Evolutionary conservation across 1,139 yeast species (phyloP), one percentile per base, ranked within the genome.

Genomic region (Saccharomycopsis phalli): DNA sequence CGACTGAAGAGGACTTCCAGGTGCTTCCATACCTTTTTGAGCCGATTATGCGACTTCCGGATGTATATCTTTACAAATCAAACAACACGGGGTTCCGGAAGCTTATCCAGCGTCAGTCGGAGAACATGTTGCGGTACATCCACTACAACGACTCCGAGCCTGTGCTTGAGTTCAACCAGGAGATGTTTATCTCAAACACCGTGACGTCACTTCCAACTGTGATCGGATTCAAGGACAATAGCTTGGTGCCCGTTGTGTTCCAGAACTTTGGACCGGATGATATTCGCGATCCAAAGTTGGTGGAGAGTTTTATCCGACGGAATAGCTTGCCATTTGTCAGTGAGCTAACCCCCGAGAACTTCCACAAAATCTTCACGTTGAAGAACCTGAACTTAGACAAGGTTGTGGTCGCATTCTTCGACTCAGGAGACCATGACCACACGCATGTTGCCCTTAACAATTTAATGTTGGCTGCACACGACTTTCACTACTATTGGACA

Each of bases 211-310:
- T 64, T 37, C 93, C 91, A 2, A 74, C 82, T 13, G 51, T 81
- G 18, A 58, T 75, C 29, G 62, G 78, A 18, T 69, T 78, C 53
- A 76, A 73, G 50, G 80, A 79, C 41, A 69, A 72, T 42, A 62
- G 75, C 4, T 54, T 74, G 42, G 56, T 69, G 36, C 69, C 81
- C 0, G 60, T 63, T 6, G 67, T 77, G 3, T 77, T 59, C 50
- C 81, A 74, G 50, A 74, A 72, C 44, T 74, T 73, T 57, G 76
- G 78, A 0, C 72, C 83, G 2, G 74, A 74, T 42, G 83, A 80
- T 50, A 66, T 73, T 48, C 66, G 88, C 49, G 66, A 71, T 47
- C 57, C 58, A 23, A 62, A 61, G 14, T 59, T 62, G 35, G 61
- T 81, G n/a, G 53, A 65, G 48, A 52, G 65, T 10, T 80, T 79